Evolutionary conservation across 2,329 filamentous ascomycete genomes (phyloP).

Genomic region (Cyphellophora attinorum): DNA sequence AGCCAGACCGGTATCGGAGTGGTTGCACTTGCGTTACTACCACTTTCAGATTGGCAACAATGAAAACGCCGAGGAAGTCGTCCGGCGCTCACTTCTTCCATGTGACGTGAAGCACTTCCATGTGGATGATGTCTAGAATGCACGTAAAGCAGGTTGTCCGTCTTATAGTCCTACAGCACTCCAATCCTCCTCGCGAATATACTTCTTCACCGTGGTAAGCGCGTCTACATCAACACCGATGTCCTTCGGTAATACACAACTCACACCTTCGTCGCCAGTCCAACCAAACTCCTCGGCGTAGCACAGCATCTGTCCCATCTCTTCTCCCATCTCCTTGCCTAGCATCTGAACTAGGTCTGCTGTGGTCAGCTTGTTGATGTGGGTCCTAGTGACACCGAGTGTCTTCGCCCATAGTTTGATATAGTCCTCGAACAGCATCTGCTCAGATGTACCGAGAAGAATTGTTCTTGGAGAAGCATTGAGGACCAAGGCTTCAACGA

Average conservation of each 20-base stretch:
- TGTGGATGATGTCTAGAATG: no score
- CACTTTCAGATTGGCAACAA: no score
- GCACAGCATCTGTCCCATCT: constrained; percentile 24
- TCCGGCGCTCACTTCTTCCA: no score
- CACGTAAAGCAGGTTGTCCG: no score
- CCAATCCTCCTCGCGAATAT: constrained; percentile 6
- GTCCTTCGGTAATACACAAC: constrained; percentile 23
- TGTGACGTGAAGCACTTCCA: no score
- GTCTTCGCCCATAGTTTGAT: constrained; percentile 8
- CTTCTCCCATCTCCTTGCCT: constrained; percentile 19
- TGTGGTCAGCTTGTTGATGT: constrained; percentile 4
- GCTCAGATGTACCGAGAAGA: constrained; percentile 12
- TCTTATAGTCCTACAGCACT: no score
- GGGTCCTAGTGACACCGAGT: constrained; percentile 4
- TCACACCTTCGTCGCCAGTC: constrained; percentile 24
- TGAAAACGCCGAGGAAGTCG: no score
- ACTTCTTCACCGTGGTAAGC: constrained; percentile 2
- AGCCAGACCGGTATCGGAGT: no score
- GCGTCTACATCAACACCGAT: constrained; percentile 2
- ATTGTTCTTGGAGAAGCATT: constrained; percentile 10
- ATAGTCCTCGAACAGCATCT: constrained; percentile 8
- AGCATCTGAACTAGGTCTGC: constrained; percentile 19
- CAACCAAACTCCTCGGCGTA: constrained; percentile 29
- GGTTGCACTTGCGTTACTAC: no score
- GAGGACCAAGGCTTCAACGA: constrained; percentile 20